These are phyloP conservation scores for Fusarium oligoseptatum DNA, from an alignment of 2,329 filamentous ascomycete species.

Conservation along the genomic window DNA sequence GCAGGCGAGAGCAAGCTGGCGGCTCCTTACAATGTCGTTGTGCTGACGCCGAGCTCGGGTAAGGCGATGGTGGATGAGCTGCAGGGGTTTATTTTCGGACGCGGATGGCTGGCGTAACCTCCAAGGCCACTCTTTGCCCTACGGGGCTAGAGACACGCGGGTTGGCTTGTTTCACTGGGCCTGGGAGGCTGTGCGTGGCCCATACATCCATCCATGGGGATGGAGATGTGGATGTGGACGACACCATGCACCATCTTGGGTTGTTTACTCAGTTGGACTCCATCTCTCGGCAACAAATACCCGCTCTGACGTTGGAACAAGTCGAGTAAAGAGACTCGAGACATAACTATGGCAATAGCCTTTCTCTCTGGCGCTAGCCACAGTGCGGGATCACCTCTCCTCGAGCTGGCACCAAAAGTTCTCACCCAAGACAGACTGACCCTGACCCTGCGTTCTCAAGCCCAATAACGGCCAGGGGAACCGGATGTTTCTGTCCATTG, in stretches of 20 bases:
- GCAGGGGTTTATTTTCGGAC: slow-evolving; percentile 24
- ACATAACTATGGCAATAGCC: neutral
- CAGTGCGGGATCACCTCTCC: neutral
- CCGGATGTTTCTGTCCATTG: slow-evolving; percentile 42
- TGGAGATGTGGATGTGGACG: neutral
- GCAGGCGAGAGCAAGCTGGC: neutral
- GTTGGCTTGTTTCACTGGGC: slow-evolving; percentile 6
- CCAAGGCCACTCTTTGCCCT: slow-evolving; percentile 3
- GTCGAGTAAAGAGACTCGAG: neutral
- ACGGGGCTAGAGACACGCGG: neutral
- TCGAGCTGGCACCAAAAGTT: slow-evolving; percentile 8
- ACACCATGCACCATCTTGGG: neutral
- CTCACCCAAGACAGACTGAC: neutral
- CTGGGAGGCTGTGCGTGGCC: neutral
- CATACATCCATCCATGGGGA: neutral
- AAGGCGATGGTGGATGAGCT: slow-evolving; percentile 5
- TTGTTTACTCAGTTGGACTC: neutral
- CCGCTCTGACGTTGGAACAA: neutral
- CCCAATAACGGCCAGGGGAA: slow-evolving; percentile 12
- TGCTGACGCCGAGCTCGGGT: slow-evolving; percentile 21
- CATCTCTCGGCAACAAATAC: neutral
- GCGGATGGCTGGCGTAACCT: neutral
- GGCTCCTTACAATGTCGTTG: neutral
- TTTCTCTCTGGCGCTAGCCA: neutral
- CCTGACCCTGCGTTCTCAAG: neutral